Base-by-base conservation (phyloP, 495 filamentous ascomycete species). In the Penicillium subrubescens region DNA sequence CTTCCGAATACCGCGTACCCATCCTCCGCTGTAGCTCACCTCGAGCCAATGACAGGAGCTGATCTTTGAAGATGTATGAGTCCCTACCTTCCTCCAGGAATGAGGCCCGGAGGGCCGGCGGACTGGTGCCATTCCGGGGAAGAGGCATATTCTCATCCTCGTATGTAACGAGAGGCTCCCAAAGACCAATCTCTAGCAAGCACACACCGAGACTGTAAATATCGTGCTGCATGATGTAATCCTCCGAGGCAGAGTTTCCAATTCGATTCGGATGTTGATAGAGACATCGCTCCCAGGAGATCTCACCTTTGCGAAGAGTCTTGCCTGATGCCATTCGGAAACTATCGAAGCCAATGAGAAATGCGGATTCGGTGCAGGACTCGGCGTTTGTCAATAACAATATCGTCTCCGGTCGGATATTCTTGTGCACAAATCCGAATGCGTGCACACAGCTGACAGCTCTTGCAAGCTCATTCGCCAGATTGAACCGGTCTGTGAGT, bases 191-290 rank as follows among this genome's bases (percentile, higher is more conserved):
- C 56, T 84, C 79, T 0, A 84, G 65, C 12, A 83, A 70, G 51
- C 73, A 79, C 10, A 83, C 81, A 1, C 79, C 79, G 5, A 83
- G 70, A 61, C 78, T 82, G 63, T 84, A 84, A 0, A 83, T 83
- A 54, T 84, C 81, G 60, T 84, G 79, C 50, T 77, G 76, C 76
- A 82, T 83, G 2, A 31, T 63, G 35, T 79, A 83, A 1, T 59
- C 61, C 29, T 80, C 73, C 39, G 73, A 64, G 4, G 62, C 37
- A 11, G 70, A 23, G 0, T 27, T 27, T 27, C 79, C 79, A 59
- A 79, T 74, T 6, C 81, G 73, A 8, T 59, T 61, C 0, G 77
- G 79, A 59, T 82, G 79, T 0, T 76, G 75, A 50, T 84, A 84
- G 1, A 84, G 35, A 31, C 78, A 73, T 53, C 63, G 69, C 31